Evolutionary conservation across 169 alveolate species (phyloP).

Genomic region (Babesia gibsoni): DNA sequence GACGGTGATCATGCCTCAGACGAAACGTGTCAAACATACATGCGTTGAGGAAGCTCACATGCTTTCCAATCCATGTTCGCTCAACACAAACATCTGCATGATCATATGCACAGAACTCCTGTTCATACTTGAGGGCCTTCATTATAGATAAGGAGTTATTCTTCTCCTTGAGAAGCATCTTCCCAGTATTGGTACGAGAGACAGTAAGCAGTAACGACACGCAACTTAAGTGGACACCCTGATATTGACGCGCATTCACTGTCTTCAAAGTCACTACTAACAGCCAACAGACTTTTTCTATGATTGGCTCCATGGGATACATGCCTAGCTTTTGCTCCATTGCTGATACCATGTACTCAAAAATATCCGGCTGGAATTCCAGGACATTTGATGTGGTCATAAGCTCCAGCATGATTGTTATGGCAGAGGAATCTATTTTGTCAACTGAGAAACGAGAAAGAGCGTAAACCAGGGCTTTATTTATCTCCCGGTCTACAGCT

Average conservation of each 20-base stretch:
- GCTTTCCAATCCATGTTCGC: slow-evolving; percentile 24
- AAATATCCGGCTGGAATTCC: slow-evolving; percentile 29
- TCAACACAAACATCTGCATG: slow-evolving; percentile 38
- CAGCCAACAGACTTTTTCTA: slow-evolving; percentile 27
- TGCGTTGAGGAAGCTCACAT: slow-evolving; percentile 17
- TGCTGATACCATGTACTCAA: slow-evolving; percentile 26
- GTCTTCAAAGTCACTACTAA: slow-evolving; percentile 20
- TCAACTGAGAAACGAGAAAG: slow-evolving; percentile 34
- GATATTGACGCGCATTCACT: slow-evolving; percentile 3
- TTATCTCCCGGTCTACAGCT: not conserved
- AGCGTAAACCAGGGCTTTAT: slow-evolving; percentile 17
- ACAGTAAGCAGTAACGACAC: slow-evolving; percentile 24
- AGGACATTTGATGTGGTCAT: not conserved
- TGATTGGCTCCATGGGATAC: slow-evolving; percentile 24
- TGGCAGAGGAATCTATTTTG: slow-evolving; percentile 26
- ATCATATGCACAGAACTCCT: slow-evolving; percentile 28
- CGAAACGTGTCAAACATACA: slow-evolving; percentile 52
- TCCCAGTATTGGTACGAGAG: slow-evolving; percentile 7
- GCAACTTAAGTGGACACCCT: slow-evolving; percentile 15
- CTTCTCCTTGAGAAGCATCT: slow-evolving; percentile 21
- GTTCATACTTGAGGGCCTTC: slow-evolving; percentile 40
- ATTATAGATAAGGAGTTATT: not conserved
- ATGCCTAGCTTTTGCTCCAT: slow-evolving; percentile 18
- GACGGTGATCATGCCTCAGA: slow-evolving; percentile 31
- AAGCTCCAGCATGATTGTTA: slow-evolving; percentile 19